These are phyloP conservation scores for Pseudogymnoascus sp. DNA, from an alignment of 2,329 filamentous ascomycete species.

Conservation along the genomic window DNA sequence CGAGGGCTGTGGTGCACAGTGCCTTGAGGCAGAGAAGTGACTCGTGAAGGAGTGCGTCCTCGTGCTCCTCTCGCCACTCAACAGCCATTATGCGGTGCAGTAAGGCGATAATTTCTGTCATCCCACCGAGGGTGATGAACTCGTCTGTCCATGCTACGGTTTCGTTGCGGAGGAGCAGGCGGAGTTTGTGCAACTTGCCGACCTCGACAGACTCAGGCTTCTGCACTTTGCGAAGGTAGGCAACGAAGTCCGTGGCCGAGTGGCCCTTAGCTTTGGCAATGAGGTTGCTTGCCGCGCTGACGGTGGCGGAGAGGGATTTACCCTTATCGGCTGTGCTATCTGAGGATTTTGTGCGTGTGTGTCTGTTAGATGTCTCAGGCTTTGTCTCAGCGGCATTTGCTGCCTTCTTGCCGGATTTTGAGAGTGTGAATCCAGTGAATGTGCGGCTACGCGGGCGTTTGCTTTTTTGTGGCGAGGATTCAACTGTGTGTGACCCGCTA, in stretches of 20 bases:
- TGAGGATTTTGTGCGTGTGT: constrained; percentile 66
- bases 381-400: constrained; percentile 35
- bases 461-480: constrained; percentile 38
- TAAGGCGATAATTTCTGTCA: constrained; percentile 82
- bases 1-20: constrained; percentile 83
- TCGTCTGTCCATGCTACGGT: constrained; percentile 92
- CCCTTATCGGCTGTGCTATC: constrained; percentile 61
- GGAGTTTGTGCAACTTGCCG: constrained; percentile 89
- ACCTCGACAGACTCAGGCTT: constrained; percentile 83
- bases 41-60: constrained; percentile 88
- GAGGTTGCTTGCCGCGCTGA: constrained; percentile 50
- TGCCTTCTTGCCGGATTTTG: constrained; percentile 62
- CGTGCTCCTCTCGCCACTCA: constrained; percentile 97
- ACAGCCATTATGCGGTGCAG: constrained; percentile 90
- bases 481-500: constrained; percentile 34
- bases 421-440: constrained; percentile 64
- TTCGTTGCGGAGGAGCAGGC: constrained; percentile 84
- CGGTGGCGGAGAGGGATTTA: constrained; percentile 47
- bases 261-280: constrained; percentile 67
- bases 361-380: constrained; percentile 56
- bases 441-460: constrained; percentile 65
- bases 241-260: constrained; percentile 74
- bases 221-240: constrained; percentile 73
- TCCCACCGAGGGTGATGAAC: constrained; percentile 83
- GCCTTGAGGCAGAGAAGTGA: constrained; percentile 89